These are phyloP conservation scores for Sugiyamaella chiloensis DNA, from an alignment of 805 yeast species.

Conservation along the genomic window DNA sequence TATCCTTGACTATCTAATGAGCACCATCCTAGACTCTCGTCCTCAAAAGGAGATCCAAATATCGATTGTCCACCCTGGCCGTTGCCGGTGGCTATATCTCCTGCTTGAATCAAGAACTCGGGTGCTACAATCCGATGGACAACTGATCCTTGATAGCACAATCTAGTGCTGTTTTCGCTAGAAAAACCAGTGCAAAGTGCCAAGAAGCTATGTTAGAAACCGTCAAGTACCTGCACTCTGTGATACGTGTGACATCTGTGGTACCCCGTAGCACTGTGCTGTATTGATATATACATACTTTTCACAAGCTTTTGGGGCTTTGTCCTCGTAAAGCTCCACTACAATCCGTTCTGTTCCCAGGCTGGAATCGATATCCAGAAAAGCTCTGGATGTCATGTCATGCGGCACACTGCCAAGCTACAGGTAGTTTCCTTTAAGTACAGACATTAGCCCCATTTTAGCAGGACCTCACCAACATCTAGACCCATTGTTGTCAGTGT, in stretches of 20 bases:
- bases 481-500: too few relatives aligned
- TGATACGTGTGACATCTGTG: too few relatives aligned
- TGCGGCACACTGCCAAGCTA: too few relatives aligned
- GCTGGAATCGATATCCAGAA: slow-evolving; percentile 22
- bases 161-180: slow-evolving; percentile 46
- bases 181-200: slow-evolving; percentile 89
- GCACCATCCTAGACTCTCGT: slow-evolving; percentile 21
- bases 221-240: too few relatives aligned
- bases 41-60: slow-evolving; percentile 21
- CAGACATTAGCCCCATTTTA: too few relatives aligned
- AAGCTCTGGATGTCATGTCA: slow-evolving; percentile 13
- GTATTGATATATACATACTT: slow-evolving; percentile 21
- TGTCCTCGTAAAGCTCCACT: slow-evolving; percentile 21
- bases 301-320: slow-evolving; percentile 22
- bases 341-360: slow-evolving; percentile 18
- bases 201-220: slow-evolving; percentile 71
- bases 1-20: slow-evolving; percentile 16
- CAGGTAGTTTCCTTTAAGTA: too few relatives aligned
- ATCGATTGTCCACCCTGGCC: slow-evolving; percentile 41
- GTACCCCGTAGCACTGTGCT: too few relatives aligned
- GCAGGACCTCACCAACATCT: too few relatives aligned
- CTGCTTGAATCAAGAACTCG: slow-evolving; percentile 93
- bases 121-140: slow-evolving; percentile 92
- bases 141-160: slow-evolving; percentile 61
- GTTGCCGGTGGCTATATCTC: slow-evolving; percentile 77